A percentile compares a stretch with the other conserved stretches of the same genome.
Evolutionary conservation across 345 rosid species (phyloP).

Genomic region (Rhodomyrtus tomentosa): DNA sequence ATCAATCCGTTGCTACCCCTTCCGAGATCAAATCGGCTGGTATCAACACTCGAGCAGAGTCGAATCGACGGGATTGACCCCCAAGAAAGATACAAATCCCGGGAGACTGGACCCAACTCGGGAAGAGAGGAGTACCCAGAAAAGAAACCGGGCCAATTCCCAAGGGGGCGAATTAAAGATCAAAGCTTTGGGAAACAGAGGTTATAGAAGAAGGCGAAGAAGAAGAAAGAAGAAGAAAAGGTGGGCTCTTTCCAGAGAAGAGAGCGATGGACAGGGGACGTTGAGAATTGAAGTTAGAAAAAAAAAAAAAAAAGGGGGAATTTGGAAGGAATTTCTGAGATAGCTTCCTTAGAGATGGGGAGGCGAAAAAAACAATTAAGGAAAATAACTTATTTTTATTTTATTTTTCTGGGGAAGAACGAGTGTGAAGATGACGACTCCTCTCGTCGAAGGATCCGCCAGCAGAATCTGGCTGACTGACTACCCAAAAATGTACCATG

Average conservation of each 20-base stretch:
- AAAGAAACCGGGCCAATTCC: not conserved
- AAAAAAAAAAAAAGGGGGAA: not conserved
- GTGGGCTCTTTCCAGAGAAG: no score
- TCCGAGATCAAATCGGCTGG: not conserved
- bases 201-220: not conserved
- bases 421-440: not conserved
- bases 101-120: not conserved
- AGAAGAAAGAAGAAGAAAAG: not conserved
- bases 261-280: not conserved
- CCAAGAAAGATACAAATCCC: not conserved
- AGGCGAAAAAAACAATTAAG: not conserved
- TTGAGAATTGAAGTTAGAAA: not conserved
- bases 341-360: not conserved
- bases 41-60: not conserved
- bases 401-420: not conserved
- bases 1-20: not conserved
- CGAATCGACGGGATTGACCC: not conserved
- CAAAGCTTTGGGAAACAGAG: not conserved
- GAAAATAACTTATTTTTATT: not conserved
- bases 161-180: not conserved
- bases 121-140: not conserved
- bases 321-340: not conserved
- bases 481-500: not conserved
- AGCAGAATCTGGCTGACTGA: constrained; percentile 8
- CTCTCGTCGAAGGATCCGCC: constrained; percentile 13